These are phyloP conservation scores for Cryoendolithus antarcticus DNA, from an alignment of 2,329 filamentous ascomycete genomes.

Conservation along the genomic window DNA sequence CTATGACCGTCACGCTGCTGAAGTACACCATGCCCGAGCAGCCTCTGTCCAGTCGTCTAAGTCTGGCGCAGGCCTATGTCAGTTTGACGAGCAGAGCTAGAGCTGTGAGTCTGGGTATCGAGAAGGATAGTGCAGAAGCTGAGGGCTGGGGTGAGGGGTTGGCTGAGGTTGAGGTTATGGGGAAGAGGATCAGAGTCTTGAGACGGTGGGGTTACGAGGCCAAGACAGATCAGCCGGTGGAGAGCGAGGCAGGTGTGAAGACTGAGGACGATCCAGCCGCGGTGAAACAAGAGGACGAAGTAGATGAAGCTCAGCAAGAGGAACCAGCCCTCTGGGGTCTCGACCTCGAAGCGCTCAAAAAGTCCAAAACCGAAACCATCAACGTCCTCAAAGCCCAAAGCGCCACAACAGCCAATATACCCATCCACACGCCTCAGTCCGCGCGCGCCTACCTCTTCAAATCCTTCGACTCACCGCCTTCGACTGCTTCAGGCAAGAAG, in stretches of 20 bases:
- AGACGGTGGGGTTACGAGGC: slow-evolving; percentile 58
- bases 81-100: slow-evolving; percentile 69
- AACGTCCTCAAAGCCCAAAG: slow-evolving; percentile 12
- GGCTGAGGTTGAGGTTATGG: slow-evolving; percentile 59
- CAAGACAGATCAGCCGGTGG: too few relatives aligned
- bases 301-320: not conserved
- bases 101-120: slow-evolving; percentile 61
- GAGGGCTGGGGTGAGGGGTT: slow-evolving; percentile 65
- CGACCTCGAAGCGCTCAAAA: slow-evolving; percentile 44
- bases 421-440: slow-evolving; percentile 61
- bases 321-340: slow-evolving; percentile 46
- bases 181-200: slow-evolving; percentile 60
- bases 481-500: slow-evolving; percentile 34
- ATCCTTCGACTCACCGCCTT: slow-evolving; percentile 43
- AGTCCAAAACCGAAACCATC: slow-evolving; percentile 25
- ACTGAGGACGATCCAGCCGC: not conserved
- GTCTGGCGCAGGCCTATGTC: slow-evolving; percentile 71
- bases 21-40: slow-evolving; percentile 78
- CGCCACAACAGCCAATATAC: slow-evolving; percentile 39
- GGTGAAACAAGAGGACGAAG: slow-evolving; percentile 7
- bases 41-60: slow-evolving; percentile 69
- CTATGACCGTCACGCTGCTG: slow-evolving; percentile 62
- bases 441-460: slow-evolving; percentile 48
- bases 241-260: too few relatives aligned
- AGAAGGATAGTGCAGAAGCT: slow-evolving; percentile 52